Evolutionary conservation across 2,329 filamentous ascomycete species (phyloP).

Genomic region (Cytospora chrysosperma): DNA sequence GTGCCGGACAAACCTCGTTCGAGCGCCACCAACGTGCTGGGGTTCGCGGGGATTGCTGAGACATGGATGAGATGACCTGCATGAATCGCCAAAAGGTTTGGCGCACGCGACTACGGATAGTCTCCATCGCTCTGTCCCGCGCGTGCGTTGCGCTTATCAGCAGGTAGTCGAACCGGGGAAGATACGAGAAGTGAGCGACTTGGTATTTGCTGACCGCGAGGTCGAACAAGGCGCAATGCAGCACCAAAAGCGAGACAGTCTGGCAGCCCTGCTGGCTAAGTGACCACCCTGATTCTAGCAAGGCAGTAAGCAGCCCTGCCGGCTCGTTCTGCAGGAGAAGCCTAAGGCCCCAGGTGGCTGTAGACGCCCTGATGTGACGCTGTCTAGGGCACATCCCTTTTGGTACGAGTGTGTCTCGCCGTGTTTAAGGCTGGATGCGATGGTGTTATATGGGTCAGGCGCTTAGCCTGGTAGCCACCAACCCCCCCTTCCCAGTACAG

Average conservation of each 20-base stretch:
- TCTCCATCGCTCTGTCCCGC: constrained; percentile 7
- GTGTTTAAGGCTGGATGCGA: constrained; percentile 16
- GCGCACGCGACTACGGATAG: constrained; percentile 9
- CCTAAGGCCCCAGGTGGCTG: constrained; percentile 7
- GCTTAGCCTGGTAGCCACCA: neutral
- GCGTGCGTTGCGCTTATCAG: constrained; percentile 10
- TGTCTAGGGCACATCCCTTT: neutral
- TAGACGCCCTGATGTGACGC: constrained; percentile 16
- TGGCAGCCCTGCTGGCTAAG: constrained; percentile 18
- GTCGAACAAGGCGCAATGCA: constrained; percentile 10
- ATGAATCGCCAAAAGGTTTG: constrained; percentile 2
- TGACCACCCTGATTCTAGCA: neutral
- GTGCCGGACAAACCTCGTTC: neutral
- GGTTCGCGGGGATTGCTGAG: neutral
- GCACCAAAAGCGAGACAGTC: constrained; percentile 4
- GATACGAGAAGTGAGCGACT: neutral
- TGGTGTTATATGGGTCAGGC: constrained; percentile 8
- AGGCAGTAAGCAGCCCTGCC: constrained; percentile 14
- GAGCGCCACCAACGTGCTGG: constrained; percentile 5
- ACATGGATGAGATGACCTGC: constrained; percentile 13
- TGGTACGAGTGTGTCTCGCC: neutral
- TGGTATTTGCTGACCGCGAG: constrained; percentile 7
- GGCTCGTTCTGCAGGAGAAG: neutral
- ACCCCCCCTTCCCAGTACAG: neutral
- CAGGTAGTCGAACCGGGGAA: constrained; percentile 1